Conservation (phyloP, 176 grass and related monocot genomes). For the Bothriochloa decipiens region DNA sequence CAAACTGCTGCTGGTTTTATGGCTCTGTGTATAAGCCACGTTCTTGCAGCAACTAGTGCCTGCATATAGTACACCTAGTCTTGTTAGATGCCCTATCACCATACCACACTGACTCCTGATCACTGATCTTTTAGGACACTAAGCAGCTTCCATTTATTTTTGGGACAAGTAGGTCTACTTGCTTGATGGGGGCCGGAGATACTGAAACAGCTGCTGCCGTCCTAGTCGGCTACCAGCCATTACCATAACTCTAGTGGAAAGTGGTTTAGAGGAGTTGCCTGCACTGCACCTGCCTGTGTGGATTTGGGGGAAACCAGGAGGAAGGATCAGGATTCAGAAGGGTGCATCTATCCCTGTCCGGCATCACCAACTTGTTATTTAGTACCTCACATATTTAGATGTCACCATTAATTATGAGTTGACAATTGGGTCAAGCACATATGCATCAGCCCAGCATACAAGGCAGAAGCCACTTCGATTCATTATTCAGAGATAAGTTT, state of each 20-base stretch:
- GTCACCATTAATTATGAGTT: slow-evolving; percentile 44
- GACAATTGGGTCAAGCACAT: slow-evolving; percentile 38
- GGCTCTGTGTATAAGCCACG: neutral
- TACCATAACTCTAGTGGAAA: slow-evolving; percentile 3
- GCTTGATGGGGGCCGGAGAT: neutral
- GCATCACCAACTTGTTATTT: slow-evolving; percentile 32
- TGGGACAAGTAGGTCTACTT: neutral
- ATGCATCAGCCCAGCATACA: slow-evolving; percentile 14
- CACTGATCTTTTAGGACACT: neutral
- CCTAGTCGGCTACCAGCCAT: neutral
- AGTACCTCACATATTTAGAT: slow-evolving; percentile 20
- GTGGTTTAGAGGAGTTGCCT: slow-evolving; percentile 39
- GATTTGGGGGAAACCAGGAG: neutral
- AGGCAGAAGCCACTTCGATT: neutral
- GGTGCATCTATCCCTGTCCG: slow-evolving; percentile 19
- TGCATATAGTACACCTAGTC: neutral
- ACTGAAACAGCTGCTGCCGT: neutral
- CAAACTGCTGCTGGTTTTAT: slow-evolving; percentile 13
- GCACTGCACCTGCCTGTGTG: slow-evolving; percentile 20
- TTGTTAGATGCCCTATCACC: slow-evolving; percentile 16
- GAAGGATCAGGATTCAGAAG: slow-evolving; percentile 28
- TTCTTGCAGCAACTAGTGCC: neutral
- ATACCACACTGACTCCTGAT: neutral
- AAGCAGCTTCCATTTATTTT: neutral
- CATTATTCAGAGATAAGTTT: neutral